Base-by-base conservation (phyloP, 1,284 basidiomycete genomes). In the Entoloma clypeatum region DNA sequence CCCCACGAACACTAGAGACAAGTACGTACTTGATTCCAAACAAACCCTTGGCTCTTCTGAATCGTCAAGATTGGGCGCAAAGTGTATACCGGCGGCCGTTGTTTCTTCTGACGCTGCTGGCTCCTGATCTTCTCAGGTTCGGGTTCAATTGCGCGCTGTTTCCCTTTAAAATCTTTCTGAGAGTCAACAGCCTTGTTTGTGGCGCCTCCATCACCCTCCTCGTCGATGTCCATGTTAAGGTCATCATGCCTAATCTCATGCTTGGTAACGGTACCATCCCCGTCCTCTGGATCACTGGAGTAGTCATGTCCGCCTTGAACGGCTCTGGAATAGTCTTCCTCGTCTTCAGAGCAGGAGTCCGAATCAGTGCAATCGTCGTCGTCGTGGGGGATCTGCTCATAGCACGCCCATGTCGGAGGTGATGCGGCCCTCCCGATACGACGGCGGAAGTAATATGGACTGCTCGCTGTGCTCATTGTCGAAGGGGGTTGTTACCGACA, bases 381-480 rank as follows among this genome's bases (percentile, higher is more conserved):
- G 57, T 74, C 72, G 59, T 70, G 78, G 41, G 80, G 79, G 58
- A 87, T 87, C 72, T 87, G 84, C 71, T 88, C 85, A 64, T 88
- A 88, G 70, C 84, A 88, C 11, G 84, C 83, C 85, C 84, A 87
- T 0, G 83, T 87, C 23, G 85, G 84, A 2, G 85, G 85, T 4
- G 84, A 86, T 17, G 85, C 79, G 33, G 85, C 85, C 44, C 85
- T 75, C 19, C 85, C 84, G 54, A 87, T 74, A 49, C 85, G 81
- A 42, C 79, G 77, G 43, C 81, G 76, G 62, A 78, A 81, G 61
- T 77, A 81, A 56, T 68, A 75, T 9, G 76, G 69, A 50, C 69
- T 62, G 31, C 63, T 53, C 29, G 64, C 54, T 41, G 67, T 59
- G 58, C 60, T 68, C 71, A 73, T 76, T 27, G 51, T 55, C 48